Conservation (phyloP, 441 rosid genomes). For the Populus hybrid region DNA sequence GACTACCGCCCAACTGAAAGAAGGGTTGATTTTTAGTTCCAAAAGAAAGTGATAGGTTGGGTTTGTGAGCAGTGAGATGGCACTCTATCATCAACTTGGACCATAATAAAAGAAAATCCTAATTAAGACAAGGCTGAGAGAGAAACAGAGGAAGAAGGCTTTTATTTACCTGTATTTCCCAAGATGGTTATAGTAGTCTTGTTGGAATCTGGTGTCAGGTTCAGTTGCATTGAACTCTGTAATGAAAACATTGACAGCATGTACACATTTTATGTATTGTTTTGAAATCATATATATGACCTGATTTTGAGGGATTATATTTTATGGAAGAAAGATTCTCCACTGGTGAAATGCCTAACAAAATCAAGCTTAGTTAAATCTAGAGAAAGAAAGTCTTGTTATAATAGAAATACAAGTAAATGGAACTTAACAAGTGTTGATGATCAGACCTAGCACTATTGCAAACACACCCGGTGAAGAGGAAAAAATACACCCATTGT, state of each 20-base stretch:
- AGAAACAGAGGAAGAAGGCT: not conserved
- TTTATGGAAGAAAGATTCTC: not conserved
- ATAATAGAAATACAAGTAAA: not conserved
- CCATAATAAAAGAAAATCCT: not conserved
- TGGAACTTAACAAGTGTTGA: not conserved
- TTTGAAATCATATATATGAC: not conserved
- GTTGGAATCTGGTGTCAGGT: conserved; percentile 62
- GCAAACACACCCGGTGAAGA: not conserved
- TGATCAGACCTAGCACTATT: not conserved
- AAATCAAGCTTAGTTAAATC: not conserved
- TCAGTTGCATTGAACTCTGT: conserved; percentile 56
- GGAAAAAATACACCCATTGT: not conserved
- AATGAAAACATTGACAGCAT: conserved; percentile 16
- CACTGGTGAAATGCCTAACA: not conserved
- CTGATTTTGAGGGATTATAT: not conserved
- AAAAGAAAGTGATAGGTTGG: not conserved
- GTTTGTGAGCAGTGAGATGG: too few species aligned
- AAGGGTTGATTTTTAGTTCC: too few species aligned
- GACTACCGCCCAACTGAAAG: not conserved
- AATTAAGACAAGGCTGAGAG: not conserved
- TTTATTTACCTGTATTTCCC: conserved; percentile 76
- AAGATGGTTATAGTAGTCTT: conserved; percentile 53
- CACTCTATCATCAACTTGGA: not conserved
- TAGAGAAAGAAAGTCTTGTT: not conserved
- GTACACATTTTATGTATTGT: not conserved